These are phyloP conservation scores for Agrocybe pediades DNA, from an alignment of 768 basidiomycete species.

Conservation along the genomic window DNA sequence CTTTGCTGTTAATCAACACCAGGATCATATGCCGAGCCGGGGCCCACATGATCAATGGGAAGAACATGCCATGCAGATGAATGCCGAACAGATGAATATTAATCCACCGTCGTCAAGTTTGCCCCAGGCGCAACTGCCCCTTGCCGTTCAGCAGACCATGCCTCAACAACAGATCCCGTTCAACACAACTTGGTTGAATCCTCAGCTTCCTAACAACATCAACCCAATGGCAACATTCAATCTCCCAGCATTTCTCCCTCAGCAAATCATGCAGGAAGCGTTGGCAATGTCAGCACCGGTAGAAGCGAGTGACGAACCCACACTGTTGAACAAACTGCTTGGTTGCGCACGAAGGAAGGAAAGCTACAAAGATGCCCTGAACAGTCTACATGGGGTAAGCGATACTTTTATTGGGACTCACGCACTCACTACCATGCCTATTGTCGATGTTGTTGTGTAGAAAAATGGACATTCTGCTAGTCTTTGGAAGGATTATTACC, in stretches of 20 bases:
- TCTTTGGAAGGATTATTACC: slow-evolving; percentile 81
- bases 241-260: slow-evolving; percentile 43
- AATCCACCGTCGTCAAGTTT: slow-evolving; percentile 6
- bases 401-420: slow-evolving; percentile 5
- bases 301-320: slow-evolving; percentile 57
- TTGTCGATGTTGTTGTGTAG: slow-evolving; percentile 29
- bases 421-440: slow-evolving; percentile 10
- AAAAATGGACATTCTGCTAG: slow-evolving; percentile 54
- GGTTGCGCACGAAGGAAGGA: slow-evolving; percentile 40
- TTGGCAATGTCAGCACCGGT: slow-evolving; percentile 55
- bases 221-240: slow-evolving; percentile 35
- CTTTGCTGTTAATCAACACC: slow-evolving; percentile 18
- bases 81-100: slow-evolving; percentile 15
- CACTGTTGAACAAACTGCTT: slow-evolving; percentile 53
- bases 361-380: slow-evolving; percentile 68
- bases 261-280: slow-evolving; percentile 60
- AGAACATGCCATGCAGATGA: slow-evolving; percentile 22
- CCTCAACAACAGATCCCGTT: slow-evolving; percentile 35
- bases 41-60: slow-evolving; percentile 33
- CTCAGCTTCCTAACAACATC: slow-evolving; percentile 33
- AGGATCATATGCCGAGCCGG: slow-evolving; percentile 23
- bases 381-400: slow-evolving; percentile 65
- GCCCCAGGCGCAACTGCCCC: background rate
- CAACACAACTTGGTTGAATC: slow-evolving; percentile 33
- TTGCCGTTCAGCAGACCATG: slow-evolving; percentile 8